These are phyloP conservation scores for Pythium dissotocum DNA, from an alignment of 352 stramenopile species.

Conservation along the genomic window DNA sequence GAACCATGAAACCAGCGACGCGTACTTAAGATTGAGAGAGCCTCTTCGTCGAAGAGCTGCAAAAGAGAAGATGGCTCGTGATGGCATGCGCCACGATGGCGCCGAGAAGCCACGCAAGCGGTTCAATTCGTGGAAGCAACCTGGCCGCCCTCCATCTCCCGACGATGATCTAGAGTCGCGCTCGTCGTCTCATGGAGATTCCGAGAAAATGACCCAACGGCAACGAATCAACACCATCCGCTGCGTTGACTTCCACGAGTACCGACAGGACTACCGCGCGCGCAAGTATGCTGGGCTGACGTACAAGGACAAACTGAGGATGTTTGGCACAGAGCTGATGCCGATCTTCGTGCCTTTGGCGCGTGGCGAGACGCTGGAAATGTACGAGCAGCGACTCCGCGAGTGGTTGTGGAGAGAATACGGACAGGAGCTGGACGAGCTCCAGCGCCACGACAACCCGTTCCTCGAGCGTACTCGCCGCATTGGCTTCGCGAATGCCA, in stretches of 20 bases:
- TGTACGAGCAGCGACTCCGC: conserved; percentile 25
- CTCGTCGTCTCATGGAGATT: not conserved
- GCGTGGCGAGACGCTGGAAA: conserved; percentile 9
- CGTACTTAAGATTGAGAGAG: not conserved
- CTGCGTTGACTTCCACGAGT: conserved; percentile 12
- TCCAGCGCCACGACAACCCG: not conserved
- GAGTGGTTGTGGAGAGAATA: conserved; percentile 17
- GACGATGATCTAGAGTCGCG: not conserved
- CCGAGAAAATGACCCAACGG: not conserved
- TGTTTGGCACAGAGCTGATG: conserved; percentile 13
- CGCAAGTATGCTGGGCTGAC: conserved; percentile 7
- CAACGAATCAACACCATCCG: not conserved
- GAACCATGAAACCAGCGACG: not conserved
- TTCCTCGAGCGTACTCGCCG: conserved; percentile 17
- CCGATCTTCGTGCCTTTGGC: conserved; percentile 28
- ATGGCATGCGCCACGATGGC: not conserved
- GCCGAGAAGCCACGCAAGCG: not conserved
- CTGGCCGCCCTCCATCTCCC: not conserved
- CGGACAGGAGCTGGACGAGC: conserved; percentile 5
- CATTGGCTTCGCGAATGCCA: not conserved
- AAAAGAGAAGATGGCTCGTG: not conserved
- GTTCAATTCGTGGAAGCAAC: conserved; percentile 5
- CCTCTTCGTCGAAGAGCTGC: not conserved
- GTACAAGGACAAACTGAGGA: not conserved
- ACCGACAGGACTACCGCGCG: conserved; percentile 5